Conservation (phyloP, 2,329 filamentous ascomycete genomes). For the Orbilia oligospora region DNA sequence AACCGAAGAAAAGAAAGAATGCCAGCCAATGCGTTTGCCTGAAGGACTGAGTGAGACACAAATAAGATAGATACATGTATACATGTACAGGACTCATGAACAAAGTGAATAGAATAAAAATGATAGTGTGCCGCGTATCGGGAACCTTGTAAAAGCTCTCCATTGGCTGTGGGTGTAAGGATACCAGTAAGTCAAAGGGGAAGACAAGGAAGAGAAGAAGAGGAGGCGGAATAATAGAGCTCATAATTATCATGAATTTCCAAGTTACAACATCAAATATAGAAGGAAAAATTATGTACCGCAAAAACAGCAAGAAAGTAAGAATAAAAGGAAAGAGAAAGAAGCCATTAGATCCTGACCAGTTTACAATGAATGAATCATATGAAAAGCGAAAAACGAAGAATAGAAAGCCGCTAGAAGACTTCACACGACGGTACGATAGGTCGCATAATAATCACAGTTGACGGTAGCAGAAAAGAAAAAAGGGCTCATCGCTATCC, state of each 20-base stretch:
- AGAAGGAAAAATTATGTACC: slow-evolving; percentile 31
- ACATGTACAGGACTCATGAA: slow-evolving; percentile 1
- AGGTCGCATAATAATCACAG: slow-evolving; percentile 13
- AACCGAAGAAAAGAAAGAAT: background rate
- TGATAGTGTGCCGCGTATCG: background rate
- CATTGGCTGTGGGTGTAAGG: background rate
- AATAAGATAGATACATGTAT: background rate
- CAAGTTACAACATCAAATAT: slow-evolving; percentile 23
- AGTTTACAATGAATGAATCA: slow-evolving; percentile 8
- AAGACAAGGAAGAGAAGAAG: background rate
- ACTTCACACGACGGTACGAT: background rate
- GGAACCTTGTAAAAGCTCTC: slow-evolving; percentile 8
- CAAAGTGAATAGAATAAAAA: background rate
- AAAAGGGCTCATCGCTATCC: slow-evolving; percentile 4
- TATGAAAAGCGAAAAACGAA: background rate
- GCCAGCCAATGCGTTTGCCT: background rate
- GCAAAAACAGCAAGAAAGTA: slow-evolving; percentile 14
- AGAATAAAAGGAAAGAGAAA: background rate
- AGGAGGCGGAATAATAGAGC: background rate
- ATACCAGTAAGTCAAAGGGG: background rate
- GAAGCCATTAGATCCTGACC: slow-evolving; percentile 19
- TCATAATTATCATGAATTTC: slow-evolving; percentile 24
- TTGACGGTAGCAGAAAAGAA: slow-evolving; percentile 12
- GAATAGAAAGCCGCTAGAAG: slow-evolving; percentile 7
- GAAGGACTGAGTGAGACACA: background rate